Evolutionary conservation across 345 rosid genomes (phyloP).

Genomic region (Rhodomyrtus tomentosa): DNA sequence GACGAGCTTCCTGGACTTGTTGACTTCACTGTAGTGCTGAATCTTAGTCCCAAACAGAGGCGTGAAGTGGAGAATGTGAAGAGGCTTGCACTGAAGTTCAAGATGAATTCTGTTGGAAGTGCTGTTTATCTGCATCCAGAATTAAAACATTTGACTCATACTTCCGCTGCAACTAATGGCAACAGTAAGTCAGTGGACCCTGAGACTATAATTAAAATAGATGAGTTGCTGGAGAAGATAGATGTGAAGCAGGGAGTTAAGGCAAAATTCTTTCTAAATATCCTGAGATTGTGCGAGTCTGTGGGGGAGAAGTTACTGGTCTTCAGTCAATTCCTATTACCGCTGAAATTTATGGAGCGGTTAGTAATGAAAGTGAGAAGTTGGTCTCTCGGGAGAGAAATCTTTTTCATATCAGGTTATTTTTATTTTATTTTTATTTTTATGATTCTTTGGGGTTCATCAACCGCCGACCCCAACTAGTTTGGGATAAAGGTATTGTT

Average conservation of each 20-base stretch:
- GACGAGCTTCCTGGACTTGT: conserved; percentile 81
- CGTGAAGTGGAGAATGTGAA: conserved; percentile 31
- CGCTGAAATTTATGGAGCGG: conserved; percentile 63
- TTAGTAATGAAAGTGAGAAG: conserved; percentile 31
- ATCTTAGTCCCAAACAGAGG: conserved; percentile 48
- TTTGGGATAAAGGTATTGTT: no score
- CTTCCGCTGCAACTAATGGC: conserved; percentile 18
- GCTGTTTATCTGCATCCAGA: conserved; percentile 63
- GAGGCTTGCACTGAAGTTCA: conserved; percentile 37
- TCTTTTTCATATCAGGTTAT: conserved; percentile 67
- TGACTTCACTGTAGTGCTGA: conserved; percentile 72
- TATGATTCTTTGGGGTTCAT: no score
- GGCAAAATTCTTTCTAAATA: conserved; percentile 64
- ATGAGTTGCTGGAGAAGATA: conserved; percentile 30
- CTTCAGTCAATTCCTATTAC: conserved; percentile 73
- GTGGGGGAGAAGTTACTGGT: conserved; percentile 65
- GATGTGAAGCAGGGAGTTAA: conserved; percentile 69
- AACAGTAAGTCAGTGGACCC: not conserved
- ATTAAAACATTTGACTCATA: conserved; percentile 26
- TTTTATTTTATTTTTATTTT: no score
- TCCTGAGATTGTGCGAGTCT: conserved; percentile 53
- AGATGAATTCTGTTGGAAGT: conserved; percentile 54
- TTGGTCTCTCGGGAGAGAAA: conserved; percentile 53
- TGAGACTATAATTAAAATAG: conserved; percentile 23
- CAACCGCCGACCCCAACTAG: no score